Evolutionary conservation across 306 rosid species (phyloP).

Genomic region (Corylus heterophylla): DNA sequence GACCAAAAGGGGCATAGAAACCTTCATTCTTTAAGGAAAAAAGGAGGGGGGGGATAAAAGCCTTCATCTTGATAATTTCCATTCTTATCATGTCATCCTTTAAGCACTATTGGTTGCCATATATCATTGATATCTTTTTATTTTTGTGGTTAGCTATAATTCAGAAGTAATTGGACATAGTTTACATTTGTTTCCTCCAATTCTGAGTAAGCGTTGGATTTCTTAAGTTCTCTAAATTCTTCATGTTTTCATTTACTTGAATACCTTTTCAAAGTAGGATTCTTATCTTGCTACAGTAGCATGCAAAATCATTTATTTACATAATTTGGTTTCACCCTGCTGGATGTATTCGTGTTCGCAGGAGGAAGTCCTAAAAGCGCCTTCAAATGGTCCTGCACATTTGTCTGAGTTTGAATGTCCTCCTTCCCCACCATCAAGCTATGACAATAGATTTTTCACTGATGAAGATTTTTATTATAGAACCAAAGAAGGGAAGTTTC

Average conservation of each 20-base stretch:
- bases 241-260: neutral
- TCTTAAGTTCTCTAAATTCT: neutral
- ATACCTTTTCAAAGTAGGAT: neutral
- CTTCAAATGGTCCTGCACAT: conserved; percentile 32
- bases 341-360: conserved; percentile 30
- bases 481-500: conserved; percentile 25
- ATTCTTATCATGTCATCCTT: neutral
- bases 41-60: too few relatives aligned
- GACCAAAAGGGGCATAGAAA: neutral
- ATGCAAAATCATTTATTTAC: conserved; percentile 6
- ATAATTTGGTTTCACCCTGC: conserved; percentile 20
- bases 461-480: conserved; percentile 44
- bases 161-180: neutral
- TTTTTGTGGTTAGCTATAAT: neutral
- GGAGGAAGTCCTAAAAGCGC: conserved; percentile 56
- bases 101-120: neutral
- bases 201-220: neutral
- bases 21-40: neutral
- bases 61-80: too few relatives aligned
- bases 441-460: conserved; percentile 49
- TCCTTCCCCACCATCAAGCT: conserved; percentile 85
- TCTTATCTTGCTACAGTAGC: neutral
- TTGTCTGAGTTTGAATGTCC: conserved; percentile 54
- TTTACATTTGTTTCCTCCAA: neutral
- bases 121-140: neutral